Conservation (phyloP, 371 early-diverging fungal genomes). For the Rhizopus sp. region DNA sequence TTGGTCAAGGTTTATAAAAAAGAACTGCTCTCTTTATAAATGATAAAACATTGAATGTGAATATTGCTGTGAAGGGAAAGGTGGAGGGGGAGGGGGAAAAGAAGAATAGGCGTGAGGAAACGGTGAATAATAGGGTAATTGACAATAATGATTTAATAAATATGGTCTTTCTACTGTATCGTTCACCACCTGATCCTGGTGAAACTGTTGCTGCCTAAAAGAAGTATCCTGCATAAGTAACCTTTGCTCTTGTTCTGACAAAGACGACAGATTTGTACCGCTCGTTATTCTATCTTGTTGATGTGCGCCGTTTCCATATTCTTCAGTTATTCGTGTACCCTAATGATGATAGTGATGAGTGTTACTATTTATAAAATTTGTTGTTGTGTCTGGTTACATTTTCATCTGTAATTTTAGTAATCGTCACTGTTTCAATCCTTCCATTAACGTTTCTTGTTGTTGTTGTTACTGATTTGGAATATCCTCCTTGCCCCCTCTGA, state of each 20-base stretch:
- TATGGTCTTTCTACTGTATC: no score
- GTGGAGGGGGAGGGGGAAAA: neutral
- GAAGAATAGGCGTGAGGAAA: neutral
- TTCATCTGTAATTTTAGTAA: conserved; percentile 35
- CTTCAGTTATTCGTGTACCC: conserved; percentile 43
- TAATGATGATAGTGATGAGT: conserved; percentile 8
- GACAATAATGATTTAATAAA: no score
- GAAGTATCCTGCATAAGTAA: neutral
- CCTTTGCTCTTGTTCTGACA: neutral
- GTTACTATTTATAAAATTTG: neutral
- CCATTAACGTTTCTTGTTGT: conserved; percentile 41
- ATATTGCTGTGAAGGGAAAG: neutral
- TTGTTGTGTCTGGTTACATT: conserved; percentile 23
- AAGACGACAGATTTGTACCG: conserved; percentile 2
- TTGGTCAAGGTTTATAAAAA: conserved; percentile 45
- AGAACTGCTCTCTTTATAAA: conserved; percentile 33
- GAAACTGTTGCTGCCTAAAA: conserved; percentile 1
- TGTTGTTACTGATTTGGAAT: conserved; percentile 31
- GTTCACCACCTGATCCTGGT: conserved; percentile 5
- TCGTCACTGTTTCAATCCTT: conserved; percentile 26
- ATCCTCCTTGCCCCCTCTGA: conserved; percentile 7
- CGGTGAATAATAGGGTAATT: neutral
- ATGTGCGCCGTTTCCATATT: conserved; percentile 37
- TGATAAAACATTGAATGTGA: neutral
- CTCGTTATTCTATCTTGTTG: neutral